Conservation (phyloP, 2,329 filamentous ascomycete species). For the Aspergillus fumigatus region DNA sequence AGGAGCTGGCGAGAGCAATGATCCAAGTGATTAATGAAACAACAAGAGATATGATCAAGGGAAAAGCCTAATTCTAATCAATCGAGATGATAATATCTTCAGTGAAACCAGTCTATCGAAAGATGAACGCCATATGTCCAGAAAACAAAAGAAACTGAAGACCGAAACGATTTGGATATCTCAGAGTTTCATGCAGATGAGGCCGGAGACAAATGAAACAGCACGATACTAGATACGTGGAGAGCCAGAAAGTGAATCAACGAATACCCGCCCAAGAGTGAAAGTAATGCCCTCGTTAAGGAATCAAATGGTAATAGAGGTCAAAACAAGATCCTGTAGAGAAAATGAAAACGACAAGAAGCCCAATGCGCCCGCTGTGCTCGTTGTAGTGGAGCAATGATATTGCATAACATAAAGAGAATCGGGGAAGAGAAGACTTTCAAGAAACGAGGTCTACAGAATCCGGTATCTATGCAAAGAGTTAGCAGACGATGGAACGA, state of each 20-base stretch:
- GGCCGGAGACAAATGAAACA: background rate
- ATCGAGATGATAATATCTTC: background rate
- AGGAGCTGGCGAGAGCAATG: background rate
- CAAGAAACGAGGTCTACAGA: slow-evolving; percentile 15
- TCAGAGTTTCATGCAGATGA: slow-evolving; percentile 12
- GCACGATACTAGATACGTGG: background rate
- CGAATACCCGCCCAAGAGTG: background rate
- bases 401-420: background rate
- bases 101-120: background rate
- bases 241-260: background rate
- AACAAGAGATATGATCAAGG: background rate
- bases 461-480: slow-evolving; percentile 26
- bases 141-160: slow-evolving; percentile 5
- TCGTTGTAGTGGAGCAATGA: background rate
- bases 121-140: background rate
- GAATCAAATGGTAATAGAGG: background rate
- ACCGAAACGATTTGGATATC: slow-evolving; percentile 17
- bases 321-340: background rate
- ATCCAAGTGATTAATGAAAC: background rate
- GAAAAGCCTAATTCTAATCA: background rate
- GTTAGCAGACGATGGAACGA: slow-evolving; percentile 3
- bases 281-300: background rate
- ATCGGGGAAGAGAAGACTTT: background rate
- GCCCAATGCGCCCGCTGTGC: background rate
- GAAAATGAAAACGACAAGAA: background rate